Percentiles rank a stretch among this genome's conserved stretches.
Conservation (phyloP, 768 basidiomycete species). For the Trametes elegans region DNA sequence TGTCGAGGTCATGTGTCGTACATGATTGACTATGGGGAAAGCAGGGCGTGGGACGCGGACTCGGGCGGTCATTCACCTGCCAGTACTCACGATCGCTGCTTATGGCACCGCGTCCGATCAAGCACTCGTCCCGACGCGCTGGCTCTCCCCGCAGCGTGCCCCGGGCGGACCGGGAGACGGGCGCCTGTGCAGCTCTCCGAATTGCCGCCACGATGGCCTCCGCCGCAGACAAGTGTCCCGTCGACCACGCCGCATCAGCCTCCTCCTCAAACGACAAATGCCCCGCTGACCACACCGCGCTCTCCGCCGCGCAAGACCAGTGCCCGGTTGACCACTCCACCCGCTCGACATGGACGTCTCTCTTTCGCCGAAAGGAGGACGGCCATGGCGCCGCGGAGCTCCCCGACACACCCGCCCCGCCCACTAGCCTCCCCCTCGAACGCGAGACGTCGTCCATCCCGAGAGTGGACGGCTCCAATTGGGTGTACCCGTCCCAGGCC, state of each 20-base stretch:
- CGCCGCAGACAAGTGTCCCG: slow-evolving; percentile 29
- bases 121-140: too few species aligned
- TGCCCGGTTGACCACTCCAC: slow-evolving; percentile 70
- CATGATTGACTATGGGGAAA: too few species aligned
- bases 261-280: slow-evolving; percentile 22
- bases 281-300: not conserved
- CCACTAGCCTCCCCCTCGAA: slow-evolving; percentile 52
- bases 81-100: too few species aligned
- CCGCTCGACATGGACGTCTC: slow-evolving; percentile 32
- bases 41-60: too few species aligned
- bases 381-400: slow-evolving; percentile 38
- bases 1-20: too few species aligned
- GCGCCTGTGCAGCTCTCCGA: slow-evolving; percentile 11
- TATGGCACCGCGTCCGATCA: too few species aligned
- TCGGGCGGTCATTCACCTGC: too few species aligned
- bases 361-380: slow-evolving; percentile 25
- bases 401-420: slow-evolving; percentile 31
- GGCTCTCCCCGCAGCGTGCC: not conserved
- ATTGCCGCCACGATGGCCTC: slow-evolving; percentile 3
- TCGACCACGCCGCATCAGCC: slow-evolving; percentile 30
- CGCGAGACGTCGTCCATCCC: slow-evolving; percentile 91
- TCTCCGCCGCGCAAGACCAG: slow-evolving; percentile 26
- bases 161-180: not conserved
- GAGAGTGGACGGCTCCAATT: slow-evolving; percentile 63
- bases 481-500: slow-evolving; percentile 98